phyloP scores from a whole-genome alignment of 106 monocot species.

The Iris macrosiphon region DNA sequence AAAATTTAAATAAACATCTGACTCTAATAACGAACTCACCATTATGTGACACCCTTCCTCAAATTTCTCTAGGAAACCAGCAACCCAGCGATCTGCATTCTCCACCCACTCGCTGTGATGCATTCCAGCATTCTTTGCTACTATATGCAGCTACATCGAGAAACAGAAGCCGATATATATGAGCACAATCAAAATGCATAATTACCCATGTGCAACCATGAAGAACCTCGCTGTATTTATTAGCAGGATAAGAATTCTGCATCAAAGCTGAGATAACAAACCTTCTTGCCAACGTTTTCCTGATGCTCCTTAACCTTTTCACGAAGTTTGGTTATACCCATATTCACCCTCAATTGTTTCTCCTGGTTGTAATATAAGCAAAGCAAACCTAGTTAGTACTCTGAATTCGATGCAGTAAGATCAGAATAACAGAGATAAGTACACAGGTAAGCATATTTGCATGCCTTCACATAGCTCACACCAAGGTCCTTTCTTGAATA shows the following conservation, averaged over 20 bases:
- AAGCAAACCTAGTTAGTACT: background rate
- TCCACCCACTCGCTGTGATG: slow-evolving; percentile 55
- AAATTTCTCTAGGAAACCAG: slow-evolving; percentile 57
- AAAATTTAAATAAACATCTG: too few relatives aligned
- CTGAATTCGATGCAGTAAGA: background rate
- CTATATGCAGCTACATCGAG: slow-evolving; percentile 50
- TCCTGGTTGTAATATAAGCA: slow-evolving; percentile 15
- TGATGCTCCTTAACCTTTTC: slow-evolving; percentile 55
- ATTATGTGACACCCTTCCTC: slow-evolving; percentile 53
- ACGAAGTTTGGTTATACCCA: slow-evolving; percentile 21
- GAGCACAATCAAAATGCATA: too few relatives aligned
- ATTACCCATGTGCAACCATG: too few relatives aligned
- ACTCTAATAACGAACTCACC: slow-evolving; percentile 37
- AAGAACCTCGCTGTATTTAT: too few relatives aligned
- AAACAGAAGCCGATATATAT: too few relatives aligned
- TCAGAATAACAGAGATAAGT: background rate
- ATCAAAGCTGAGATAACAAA: too few relatives aligned
- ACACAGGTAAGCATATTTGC: background rate
- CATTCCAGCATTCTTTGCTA: slow-evolving; percentile 51
- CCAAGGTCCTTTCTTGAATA: slow-evolving; percentile 79
- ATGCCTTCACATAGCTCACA: slow-evolving; percentile 84
- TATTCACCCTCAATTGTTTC: slow-evolving; percentile 22
- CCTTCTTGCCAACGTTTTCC: slow-evolving; percentile 43
- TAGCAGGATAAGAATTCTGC: too few relatives aligned
- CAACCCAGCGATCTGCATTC: slow-evolving; percentile 67